phyloP scores from a whole-genome alignment of 129 eudicot genomes.

The Flaveria sonorensis region DNA sequence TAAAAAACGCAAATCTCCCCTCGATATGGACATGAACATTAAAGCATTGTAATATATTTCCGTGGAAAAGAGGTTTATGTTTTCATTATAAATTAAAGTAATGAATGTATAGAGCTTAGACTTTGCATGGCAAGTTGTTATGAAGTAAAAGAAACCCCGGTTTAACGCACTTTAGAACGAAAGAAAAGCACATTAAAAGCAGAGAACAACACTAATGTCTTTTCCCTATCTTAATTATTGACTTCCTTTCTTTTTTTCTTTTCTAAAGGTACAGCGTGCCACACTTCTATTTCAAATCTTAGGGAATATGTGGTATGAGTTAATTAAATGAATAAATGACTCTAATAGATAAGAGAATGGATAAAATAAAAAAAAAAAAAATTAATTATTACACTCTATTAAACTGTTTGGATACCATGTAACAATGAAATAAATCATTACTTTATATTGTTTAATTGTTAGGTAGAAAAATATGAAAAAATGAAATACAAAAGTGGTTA shows the following conservation, averaged over 20 bases:
- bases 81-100: neutral
- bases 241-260: neutral
- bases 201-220: conserved; percentile 37
- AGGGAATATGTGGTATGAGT: neutral
- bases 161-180: conserved; percentile 34
- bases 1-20: neutral
- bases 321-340: no score
- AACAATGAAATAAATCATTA: no score
- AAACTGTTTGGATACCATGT: no score
- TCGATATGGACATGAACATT: neutral
- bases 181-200: conserved; percentile 41
- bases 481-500: no score
- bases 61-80: neutral
- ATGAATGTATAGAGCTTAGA: conserved; percentile 1
- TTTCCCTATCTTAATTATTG: conserved; percentile 23
- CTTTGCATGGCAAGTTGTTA: conserved; percentile 15
- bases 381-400: no score
- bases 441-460: no score
- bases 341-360: no score
- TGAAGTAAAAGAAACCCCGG: conserved; percentile 37
- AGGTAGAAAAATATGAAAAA: no score
- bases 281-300: conserved; percentile 1
- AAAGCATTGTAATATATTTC: neutral
- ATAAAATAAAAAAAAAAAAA: no score
- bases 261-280: neutral